Conservation (phyloP, 2,329 filamentous ascomycete species). For the Epichloe baconii region DNA sequence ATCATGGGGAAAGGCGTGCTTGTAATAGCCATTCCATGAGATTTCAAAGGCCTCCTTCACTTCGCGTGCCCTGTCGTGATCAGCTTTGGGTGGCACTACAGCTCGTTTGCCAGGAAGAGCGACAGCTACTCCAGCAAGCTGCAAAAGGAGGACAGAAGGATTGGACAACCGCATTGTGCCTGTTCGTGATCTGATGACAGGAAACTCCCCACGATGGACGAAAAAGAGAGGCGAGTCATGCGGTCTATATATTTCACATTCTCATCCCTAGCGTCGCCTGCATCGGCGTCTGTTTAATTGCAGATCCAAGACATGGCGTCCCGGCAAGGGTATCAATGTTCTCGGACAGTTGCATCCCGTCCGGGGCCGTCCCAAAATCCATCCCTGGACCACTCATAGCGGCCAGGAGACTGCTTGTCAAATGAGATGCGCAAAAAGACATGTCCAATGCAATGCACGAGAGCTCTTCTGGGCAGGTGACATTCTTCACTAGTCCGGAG, state of each 20-base stretch:
- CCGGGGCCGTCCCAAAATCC: background rate
- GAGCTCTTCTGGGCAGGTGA: constrained; percentile 5
- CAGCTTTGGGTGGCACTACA: constrained; percentile 10
- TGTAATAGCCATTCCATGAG: constrained; percentile 61
- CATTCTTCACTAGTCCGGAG: background rate
- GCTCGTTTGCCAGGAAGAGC: constrained; percentile 5
- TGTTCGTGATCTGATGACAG: background rate
- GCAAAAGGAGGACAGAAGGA: constrained; percentile 5
- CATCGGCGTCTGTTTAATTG: background rate
- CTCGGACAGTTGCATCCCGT: background rate
- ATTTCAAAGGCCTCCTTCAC: constrained; percentile 57
- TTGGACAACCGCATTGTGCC: constrained; percentile 7
- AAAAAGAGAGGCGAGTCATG: background rate
- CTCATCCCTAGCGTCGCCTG: background rate
- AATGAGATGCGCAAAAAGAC: background rate
- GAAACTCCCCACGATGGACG: background rate
- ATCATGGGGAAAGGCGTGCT: constrained; percentile 66
- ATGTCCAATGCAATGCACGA: background rate
- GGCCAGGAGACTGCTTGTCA: background rate
- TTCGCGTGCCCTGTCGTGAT: constrained; percentile 36
- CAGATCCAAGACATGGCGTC: constrained; percentile 6
- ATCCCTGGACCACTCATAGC: background rate
- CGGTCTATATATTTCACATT: background rate
- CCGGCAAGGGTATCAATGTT: background rate
- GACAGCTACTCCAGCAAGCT: constrained; percentile 3